Conservation (phyloP, 345 rosid species). For the Dovyalis caffra region DNA sequence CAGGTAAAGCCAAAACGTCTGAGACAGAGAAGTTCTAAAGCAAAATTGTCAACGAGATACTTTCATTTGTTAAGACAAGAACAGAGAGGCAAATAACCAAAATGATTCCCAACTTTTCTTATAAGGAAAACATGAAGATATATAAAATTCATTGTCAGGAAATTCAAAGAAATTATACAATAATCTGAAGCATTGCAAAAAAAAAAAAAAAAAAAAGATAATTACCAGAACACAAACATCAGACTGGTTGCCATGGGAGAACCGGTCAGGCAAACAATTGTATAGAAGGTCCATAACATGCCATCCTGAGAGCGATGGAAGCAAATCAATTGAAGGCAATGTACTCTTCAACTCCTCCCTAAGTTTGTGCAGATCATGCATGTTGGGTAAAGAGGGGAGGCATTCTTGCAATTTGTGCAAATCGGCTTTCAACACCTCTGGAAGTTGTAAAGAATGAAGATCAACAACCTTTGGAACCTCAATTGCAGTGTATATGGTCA, state of each 20-base stretch:
- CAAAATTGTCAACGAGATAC: too few species aligned
- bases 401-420: slow-evolving; percentile 65
- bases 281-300: slow-evolving; percentile 73
- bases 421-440: slow-evolving; percentile 68
- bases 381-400: slow-evolving; percentile 66
- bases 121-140: too few species aligned
- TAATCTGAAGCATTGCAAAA: neutral
- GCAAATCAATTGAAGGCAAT: slow-evolving; percentile 40
- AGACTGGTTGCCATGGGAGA: slow-evolving; percentile 66
- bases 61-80: too few species aligned
- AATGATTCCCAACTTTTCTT: too few species aligned
- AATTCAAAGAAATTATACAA: neutral
- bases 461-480: slow-evolving; percentile 79
- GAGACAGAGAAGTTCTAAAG: neutral
- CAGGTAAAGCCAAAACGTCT: neutral
- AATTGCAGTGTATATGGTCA: slow-evolving; percentile 81
- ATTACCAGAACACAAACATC: slow-evolving; percentile 85
- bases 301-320: slow-evolving; percentile 53
- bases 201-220: slow-evolving; percentile 14
- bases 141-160: neutral
- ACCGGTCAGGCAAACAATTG: slow-evolving; percentile 86
- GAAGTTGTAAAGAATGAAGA: slow-evolving; percentile 73
- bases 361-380: slow-evolving; percentile 55
- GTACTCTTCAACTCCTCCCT: slow-evolving; percentile 41
- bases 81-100: too few species aligned